A percentile compares a stretch with the other conserved stretches of the same genome.
Conservation (phyloP, 129 eudicot species). For the Arctium minus region DNA sequence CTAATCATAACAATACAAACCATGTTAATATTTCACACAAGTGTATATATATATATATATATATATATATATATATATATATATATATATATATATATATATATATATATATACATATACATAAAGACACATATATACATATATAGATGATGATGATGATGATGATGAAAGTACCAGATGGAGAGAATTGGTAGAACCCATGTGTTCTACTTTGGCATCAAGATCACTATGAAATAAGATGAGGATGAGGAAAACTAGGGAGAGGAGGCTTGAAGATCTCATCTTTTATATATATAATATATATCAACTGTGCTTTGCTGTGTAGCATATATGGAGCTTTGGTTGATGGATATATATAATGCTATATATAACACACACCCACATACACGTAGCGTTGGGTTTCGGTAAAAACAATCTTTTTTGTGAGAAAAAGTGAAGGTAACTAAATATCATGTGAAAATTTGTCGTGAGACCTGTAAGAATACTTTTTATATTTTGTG, state of each 20-base stretch:
- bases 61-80: not conserved
- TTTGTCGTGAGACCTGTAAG: too few species aligned
- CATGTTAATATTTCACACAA: not conserved
- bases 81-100: too few species aligned
- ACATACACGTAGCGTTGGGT: not conserved
- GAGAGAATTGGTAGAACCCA: constrained; percentile 25
- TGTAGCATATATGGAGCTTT: not conserved
- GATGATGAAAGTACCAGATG: constrained; percentile 28
- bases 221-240: constrained; percentile 33
- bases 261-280: constrained; percentile 30
- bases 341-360: not conserved
- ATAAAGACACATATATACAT: too few species aligned
- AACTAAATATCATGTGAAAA: too few species aligned
- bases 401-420: too few species aligned
- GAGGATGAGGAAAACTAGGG: constrained; percentile 19
- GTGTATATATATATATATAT: not conserved
- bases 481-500: too few species aligned
- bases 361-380: not conserved
- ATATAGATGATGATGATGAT: not conserved
- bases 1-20: constrained; percentile 1
- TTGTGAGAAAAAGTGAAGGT: too few species aligned
- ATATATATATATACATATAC: too few species aligned
- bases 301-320: too few species aligned
- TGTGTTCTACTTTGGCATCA: constrained; percentile 1
- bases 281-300: constrained; percentile 22